Conservation (phyloP, 2,329 filamentous ascomycete genomes). For the Ceratocystis eucalypticola region DNA sequence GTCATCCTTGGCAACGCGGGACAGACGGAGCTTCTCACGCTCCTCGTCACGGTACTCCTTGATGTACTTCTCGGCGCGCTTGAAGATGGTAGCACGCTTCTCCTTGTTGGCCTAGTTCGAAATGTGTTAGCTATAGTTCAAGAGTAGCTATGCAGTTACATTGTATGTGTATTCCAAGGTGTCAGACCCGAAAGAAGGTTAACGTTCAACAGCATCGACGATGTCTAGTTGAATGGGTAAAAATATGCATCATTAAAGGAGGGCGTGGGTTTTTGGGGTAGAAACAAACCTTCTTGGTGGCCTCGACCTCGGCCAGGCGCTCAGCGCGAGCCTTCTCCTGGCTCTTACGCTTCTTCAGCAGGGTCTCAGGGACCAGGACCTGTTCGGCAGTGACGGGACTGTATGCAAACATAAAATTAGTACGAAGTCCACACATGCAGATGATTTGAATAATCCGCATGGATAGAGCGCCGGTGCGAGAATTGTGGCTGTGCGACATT, state of each 20-base stretch:
- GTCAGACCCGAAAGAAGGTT: conserved; percentile 99
- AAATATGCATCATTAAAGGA: conserved; percentile 61
- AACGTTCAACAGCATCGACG: conserved; percentile 97
- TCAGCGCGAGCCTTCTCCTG: conserved; percentile 98
- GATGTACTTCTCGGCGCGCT: conserved; percentile 98
- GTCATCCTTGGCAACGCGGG: conserved; percentile 77
- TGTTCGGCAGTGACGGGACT: conserved; percentile 90
- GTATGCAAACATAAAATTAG: conserved; percentile 54
- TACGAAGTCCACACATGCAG: conserved; percentile 49
- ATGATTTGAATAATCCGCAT: conserved; percentile 42
- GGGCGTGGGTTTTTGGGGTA: not conserved
- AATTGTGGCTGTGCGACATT: conserved; percentile 93
- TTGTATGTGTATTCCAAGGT: conserved; percentile 23
- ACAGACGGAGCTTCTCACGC: conserved; percentile 94
- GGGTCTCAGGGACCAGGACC: conserved; percentile 95
- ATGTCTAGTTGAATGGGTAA: conserved; percentile 69
- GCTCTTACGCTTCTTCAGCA: conserved; percentile 99
- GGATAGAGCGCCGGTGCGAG: conserved; percentile 67
- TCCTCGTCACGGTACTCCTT: conserved; percentile 98
- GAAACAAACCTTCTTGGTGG: conserved; percentile 78
- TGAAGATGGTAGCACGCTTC: conserved; percentile 98
- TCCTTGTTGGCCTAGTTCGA: conserved; percentile 76
- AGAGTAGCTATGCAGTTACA: not conserved
- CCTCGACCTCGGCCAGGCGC: conserved; percentile 61
- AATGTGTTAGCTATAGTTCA: conserved; percentile 13